A percentile compares a stretch with the other conserved stretches of the same genome.
Conservation (phyloP, 768 basidiomycete genomes). For the Coprinopsis cinerea region DNA sequence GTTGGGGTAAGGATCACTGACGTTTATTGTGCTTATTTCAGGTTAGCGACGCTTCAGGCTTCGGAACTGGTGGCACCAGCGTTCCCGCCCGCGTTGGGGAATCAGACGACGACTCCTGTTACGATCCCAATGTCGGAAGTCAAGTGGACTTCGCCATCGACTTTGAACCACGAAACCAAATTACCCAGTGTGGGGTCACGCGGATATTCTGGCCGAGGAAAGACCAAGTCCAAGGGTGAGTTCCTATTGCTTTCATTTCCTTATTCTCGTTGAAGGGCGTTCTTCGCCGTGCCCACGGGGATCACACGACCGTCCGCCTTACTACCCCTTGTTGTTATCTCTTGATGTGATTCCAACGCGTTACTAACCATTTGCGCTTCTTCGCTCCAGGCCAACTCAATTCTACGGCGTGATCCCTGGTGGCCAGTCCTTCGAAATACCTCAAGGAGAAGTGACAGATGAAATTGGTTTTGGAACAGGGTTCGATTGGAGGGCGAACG, state of each 20-base stretch:
- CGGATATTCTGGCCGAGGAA: slow-evolving; percentile 62
- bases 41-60: slow-evolving; percentile 35
- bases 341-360: not conserved
- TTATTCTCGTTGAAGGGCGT: too few relatives aligned
- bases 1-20: not conserved
- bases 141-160: slow-evolving; percentile 53
- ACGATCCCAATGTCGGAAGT: slow-evolving; percentile 42
- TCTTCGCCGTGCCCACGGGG: too few relatives aligned
- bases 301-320: not conserved
- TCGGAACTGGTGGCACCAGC: slow-evolving; percentile 74
- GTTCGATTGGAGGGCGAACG: slow-evolving; percentile 60
- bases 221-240: slow-evolving; percentile 47
- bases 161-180: slow-evolving; percentile 54
- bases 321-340: not conserved
- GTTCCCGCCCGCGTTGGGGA: slow-evolving; percentile 49
- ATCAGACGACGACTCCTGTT: slow-evolving; percentile 55
- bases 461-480: slow-evolving; percentile 47
- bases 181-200: slow-evolving; percentile 58
- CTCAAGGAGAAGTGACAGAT: slow-evolving; percentile 41
- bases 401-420: slow-evolving; percentile 77
- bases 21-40: slow-evolving; percentile 13
- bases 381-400: slow-evolving; percentile 38
- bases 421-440: slow-evolving; percentile 67
- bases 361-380: not conserved
- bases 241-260: slow-evolving; percentile 2